Conservation (phyloP, 2,329 filamentous ascomycete genomes). For the Colletotrichum endophyticum region DNA sequence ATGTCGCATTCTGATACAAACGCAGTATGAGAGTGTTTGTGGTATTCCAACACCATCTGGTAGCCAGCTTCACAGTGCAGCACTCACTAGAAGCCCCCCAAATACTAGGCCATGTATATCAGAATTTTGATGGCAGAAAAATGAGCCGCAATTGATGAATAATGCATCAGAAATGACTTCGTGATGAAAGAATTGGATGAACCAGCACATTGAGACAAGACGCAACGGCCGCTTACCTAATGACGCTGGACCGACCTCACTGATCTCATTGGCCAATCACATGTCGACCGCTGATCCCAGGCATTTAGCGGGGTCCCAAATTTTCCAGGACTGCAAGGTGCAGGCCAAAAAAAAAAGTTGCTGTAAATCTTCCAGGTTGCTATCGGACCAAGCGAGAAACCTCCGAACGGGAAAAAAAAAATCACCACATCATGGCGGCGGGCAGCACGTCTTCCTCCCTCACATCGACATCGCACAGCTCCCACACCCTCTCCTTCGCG, state of each 20-base stretch:
- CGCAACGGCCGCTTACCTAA: background rate
- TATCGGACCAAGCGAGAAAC: background rate
- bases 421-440: slow-evolving; percentile 26
- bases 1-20: background rate
- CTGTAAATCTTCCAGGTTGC: slow-evolving; percentile 5
- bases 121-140: background rate
- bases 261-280: slow-evolving; percentile 17
- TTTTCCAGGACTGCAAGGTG: slow-evolving; percentile 8
- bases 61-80: background rate
- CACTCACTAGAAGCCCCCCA: background rate
- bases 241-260: background rate
- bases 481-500: slow-evolving; percentile 64
- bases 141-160: background rate
- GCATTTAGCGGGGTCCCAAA: slow-evolving; percentile 18
- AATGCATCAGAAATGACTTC: background rate
- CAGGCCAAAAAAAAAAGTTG: background rate
- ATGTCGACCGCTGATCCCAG: background rate
- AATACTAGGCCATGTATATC: background rate
- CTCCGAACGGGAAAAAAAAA: background rate
- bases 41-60: background rate
- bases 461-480: slow-evolving; percentile 52
- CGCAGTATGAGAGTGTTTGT: background rate
- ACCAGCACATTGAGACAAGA: background rate
- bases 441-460: slow-evolving; percentile 63
- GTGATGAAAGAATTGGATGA: background rate